These are phyloP conservation scores for Pichia gijzeniarum DNA, from an alignment of 805 yeast species.

Conservation along the genomic window DNA sequence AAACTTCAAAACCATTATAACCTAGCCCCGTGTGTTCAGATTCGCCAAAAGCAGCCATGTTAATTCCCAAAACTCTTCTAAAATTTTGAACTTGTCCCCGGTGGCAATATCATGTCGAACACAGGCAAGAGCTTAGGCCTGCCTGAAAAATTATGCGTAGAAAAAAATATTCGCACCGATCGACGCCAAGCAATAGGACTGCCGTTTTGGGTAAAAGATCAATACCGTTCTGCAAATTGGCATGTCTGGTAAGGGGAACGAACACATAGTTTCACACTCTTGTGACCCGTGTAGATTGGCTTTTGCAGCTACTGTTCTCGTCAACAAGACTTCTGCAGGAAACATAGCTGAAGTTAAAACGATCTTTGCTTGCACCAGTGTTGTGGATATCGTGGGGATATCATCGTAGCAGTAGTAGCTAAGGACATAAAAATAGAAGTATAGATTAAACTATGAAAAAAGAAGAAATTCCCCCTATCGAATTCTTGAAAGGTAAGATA, in stretches of 20 bases:
- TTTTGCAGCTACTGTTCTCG: no score
- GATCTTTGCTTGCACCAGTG: no score
- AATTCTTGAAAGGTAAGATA: slow-evolving; percentile 51
- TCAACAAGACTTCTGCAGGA: no score
- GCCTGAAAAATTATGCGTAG: background rate
- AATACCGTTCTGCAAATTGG: background rate
- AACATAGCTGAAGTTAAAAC: no score
- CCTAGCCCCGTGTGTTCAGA: slow-evolving; percentile 26
- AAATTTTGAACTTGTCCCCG: background rate
- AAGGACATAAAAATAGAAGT: background rate
- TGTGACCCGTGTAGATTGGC: background rate
- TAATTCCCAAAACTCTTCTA: background rate
- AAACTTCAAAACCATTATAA: slow-evolving; percentile 42
- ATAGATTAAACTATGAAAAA: background rate
- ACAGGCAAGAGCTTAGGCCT: no score
- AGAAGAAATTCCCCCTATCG: slow-evolving; percentile 25
- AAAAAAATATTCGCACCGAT: background rate
- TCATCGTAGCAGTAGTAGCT: no score
- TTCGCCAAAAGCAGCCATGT: slow-evolving; percentile 9
- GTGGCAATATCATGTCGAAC: background rate
- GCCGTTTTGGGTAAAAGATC: slow-evolving; percentile 2
- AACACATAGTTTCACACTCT: background rate
- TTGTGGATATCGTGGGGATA: no score
- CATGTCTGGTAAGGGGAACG: no score
- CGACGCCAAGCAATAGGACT: background rate